Evolutionary conservation across 2,329 filamentous ascomycete species (phyloP), one percentile per base, ranked within the genome.

Genomic region (Botrytis hyacinthi): DNA sequence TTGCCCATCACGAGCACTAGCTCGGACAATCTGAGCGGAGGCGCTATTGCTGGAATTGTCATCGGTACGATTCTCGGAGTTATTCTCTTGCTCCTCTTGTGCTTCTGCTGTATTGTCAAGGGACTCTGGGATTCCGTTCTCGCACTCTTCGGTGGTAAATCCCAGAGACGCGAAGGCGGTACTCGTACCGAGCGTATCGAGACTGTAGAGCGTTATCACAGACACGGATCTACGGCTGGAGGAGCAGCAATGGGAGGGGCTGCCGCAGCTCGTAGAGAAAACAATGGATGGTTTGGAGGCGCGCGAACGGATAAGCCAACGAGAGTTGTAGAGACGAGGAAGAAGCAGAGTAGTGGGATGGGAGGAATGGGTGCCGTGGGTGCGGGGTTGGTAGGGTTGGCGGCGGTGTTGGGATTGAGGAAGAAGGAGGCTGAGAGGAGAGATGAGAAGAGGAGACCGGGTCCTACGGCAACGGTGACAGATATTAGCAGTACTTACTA

Each of bases 31-130:
- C 86, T 95, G 71, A 92, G 90, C 78, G 87, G 86, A 61, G 92
- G 92, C 70, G 92, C 91, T 74, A 95, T 95, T 78, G 92, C 93
- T 26, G 92, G 92, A 74, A 95, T 95, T 78, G 92, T 95, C 76
- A 90, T 95, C 73, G 92, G 92, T 75, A 87, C 89, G 18, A 85
- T 95, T 67, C 87, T 87, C 22, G 92, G 91, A 75, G 85, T 94
- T 51, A 82, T 87, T 59, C 84, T 95, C 3, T 87, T 95, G 35
- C 84, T 91, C 7, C 86, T 93, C 12, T 83, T 94, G 79, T 94
- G 91, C 85, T 90, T 93, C 84, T 94, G 90, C 86, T 93, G 91
- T 84, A 90, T 91, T 74, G 86, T 87, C 74, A 86, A 87, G 76
- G 88, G 88, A 22, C 83, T 91, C 61, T 92, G 89, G 86, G 85